A percentile compares a stretch with the other conserved stretches of the same genome.
phyloP scores from a whole-genome alignment of 495 filamentous ascomycete species.

The Rhizodiscina lignyota region DNA sequence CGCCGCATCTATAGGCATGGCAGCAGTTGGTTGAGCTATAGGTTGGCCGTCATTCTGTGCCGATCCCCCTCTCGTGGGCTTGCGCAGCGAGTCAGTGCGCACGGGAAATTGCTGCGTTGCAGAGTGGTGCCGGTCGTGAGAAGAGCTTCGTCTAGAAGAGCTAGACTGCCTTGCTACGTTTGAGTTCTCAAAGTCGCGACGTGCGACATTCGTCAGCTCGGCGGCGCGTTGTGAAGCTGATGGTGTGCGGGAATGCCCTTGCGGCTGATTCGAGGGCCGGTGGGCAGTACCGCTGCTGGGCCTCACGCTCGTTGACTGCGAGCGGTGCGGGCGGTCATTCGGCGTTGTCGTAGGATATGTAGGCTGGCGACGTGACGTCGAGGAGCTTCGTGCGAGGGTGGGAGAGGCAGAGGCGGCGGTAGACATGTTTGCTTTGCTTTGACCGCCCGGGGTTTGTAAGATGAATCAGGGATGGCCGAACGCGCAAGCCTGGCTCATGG shows the following conservation, averaged over 20 bases:
- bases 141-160: not conserved
- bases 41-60: not conserved
- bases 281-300: slow-evolving; percentile 18
- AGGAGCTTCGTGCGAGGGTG: slow-evolving; percentile 34
- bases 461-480: not conserved
- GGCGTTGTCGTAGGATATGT: slow-evolving; percentile 20
- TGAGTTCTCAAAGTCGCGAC: slow-evolving; percentile 40
- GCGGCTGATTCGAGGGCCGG: slow-evolving; percentile 32
- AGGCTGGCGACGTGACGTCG: slow-evolving; percentile 32
- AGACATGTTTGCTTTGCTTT: slow-evolving; percentile 23
- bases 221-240: not conserved
- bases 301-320: slow-evolving; percentile 35
- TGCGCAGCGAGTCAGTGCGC: not conserved
- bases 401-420: slow-evolving; percentile 30
- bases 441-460: not conserved
- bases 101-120: not conserved
- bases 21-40: not conserved
- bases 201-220: slow-evolving; percentile 24
- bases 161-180: slow-evolving; percentile 24
- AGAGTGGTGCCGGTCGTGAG: not conserved
- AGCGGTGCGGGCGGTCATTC: slow-evolving; percentile 36
- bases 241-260: slow-evolving; percentile 30
- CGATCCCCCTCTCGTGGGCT: not conserved
- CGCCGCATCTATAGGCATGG: not conserved
- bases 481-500: not conserved